phyloP scores from a whole-genome alignment of 129 eudicot species.

The Chrysanthemum lavandulifolium region DNA sequence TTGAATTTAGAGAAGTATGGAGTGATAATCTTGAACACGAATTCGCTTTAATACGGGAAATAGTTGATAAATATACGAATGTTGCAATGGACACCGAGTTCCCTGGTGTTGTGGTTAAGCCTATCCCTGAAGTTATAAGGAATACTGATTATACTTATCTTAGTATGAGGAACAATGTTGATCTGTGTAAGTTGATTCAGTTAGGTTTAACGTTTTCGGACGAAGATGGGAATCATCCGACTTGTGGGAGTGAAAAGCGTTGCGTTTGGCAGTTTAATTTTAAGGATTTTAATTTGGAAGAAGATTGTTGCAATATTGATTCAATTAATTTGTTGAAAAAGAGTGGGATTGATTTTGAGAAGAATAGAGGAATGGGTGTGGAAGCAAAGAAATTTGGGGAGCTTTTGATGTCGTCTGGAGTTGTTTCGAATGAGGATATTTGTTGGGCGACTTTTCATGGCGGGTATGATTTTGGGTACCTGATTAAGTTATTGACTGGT shows the following conservation, averaged over 20 bases:
- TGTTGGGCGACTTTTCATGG: constrained; percentile 61
- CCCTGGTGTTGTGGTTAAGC: constrained; percentile 44
- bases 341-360: constrained; percentile 52
- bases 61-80: constrained; percentile 49
- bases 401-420: constrained; percentile 64
- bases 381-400: constrained; percentile 41
- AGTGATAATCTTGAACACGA: constrained; percentile 51
- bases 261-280: constrained; percentile 62
- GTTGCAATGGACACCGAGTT: constrained; percentile 59
- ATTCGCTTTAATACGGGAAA: constrained; percentile 39
- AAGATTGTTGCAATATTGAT: constrained; percentile 40
- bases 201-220: constrained; percentile 54
- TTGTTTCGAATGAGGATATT: constrained; percentile 44
- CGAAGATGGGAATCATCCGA: constrained; percentile 45
- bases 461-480: constrained; percentile 58
- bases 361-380: constrained; percentile 35
- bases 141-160: constrained; percentile 34
- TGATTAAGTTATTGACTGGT: constrained; percentile 50
- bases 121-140: constrained; percentile 25
- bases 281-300: constrained; percentile 35
- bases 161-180: constrained; percentile 49
- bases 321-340: constrained; percentile 46
- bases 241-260: constrained; percentile 34
- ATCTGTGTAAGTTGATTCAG: constrained; percentile 48
- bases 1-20: constrained; percentile 59